Evolutionary conservation across 192 early-diverging fungal species (phyloP).

Genomic region (Backusella luteola): DNA sequence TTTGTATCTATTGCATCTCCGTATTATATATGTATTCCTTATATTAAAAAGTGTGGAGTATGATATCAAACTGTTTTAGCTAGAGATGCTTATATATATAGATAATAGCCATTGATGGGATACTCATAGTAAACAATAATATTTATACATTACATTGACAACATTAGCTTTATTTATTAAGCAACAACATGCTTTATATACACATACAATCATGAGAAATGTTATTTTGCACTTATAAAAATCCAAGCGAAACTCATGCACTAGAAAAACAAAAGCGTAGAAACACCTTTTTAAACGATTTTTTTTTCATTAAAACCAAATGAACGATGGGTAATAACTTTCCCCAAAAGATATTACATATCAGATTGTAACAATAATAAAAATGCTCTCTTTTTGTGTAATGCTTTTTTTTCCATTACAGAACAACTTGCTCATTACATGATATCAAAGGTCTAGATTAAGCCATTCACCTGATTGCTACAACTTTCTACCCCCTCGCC

Average conservation of each 20-base stretch:
- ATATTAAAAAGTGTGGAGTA: background rate
- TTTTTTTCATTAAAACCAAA: background rate
- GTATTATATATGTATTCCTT: background rate
- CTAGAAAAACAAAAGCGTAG: background rate
- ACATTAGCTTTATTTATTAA: background rate
- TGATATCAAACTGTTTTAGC: background rate
- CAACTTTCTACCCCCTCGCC: background rate
- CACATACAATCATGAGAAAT: background rate
- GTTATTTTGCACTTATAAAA: background rate
- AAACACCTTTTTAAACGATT: background rate
- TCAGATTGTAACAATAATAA: background rate
- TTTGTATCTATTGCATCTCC: background rate
- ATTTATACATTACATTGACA: background rate
- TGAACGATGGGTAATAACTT: background rate
- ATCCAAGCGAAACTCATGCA: background rate
- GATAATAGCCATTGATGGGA: background rate
- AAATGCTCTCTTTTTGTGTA: background rate
- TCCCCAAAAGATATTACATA: background rate
- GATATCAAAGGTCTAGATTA: background rate
- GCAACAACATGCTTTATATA: too few relatives aligned
- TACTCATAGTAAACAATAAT: background rate
- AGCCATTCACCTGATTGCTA: background rate
- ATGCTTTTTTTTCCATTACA: background rate
- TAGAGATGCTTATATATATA: too few relatives aligned
- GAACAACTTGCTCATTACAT: background rate